phyloP scores from a whole-genome alignment of 1,284 basidiomycete genomes.

The Ceratobasidium sp. region DNA sequence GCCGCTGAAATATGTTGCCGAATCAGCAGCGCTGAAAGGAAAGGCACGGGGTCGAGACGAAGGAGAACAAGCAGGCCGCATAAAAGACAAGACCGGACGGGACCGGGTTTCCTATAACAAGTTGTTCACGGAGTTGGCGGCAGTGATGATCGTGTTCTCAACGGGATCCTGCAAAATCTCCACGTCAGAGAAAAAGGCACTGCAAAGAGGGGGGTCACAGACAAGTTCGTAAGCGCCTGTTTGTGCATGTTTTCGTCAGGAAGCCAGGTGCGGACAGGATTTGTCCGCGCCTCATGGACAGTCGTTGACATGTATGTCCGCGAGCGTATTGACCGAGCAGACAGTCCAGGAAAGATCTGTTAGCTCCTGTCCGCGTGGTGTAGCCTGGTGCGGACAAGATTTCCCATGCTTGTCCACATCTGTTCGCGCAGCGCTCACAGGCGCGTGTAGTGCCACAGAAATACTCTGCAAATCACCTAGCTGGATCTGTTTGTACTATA shows the following conservation, averaged over 20 bases:
- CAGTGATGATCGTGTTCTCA: too few species aligned
- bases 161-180: too few species aligned
- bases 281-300: not conserved
- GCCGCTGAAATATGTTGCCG: slow-evolving; percentile 28
- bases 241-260: not conserved
- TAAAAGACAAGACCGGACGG: slow-evolving; percentile 18
- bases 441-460: not conserved
- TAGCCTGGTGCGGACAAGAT: not conserved
- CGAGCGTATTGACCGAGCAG: not conserved
- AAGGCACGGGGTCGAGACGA: slow-evolving; percentile 22
- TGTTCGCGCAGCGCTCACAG: not conserved
- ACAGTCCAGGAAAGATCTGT: not conserved
- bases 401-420: not conserved
- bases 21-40: slow-evolving; percentile 30
- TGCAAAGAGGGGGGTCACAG: not conserved
- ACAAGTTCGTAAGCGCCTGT: too few species aligned
- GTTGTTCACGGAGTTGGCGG: too few species aligned
- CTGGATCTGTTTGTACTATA: too few species aligned
- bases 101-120: too few species aligned
- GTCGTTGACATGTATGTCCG: not conserved
- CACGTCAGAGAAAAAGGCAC: too few species aligned
- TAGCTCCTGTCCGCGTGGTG: not conserved
- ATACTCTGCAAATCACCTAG: too few species aligned
- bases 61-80: slow-evolving; percentile 2
- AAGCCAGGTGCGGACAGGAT: not conserved